Conservation (phyloP, 140 eudicot species). For the Senecio squalidus region DNA sequence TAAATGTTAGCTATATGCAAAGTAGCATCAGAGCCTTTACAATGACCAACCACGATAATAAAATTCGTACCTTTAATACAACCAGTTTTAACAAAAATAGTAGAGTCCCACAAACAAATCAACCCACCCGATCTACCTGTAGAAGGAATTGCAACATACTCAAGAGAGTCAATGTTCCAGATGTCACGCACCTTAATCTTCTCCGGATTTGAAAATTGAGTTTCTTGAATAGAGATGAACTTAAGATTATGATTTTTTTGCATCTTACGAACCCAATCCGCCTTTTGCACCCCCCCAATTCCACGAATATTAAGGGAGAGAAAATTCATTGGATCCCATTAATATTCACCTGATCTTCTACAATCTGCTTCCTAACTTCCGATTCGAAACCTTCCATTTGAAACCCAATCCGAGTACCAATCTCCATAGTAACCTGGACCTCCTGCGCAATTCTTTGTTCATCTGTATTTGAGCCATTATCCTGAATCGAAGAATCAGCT, state of each 20-base stretch:
- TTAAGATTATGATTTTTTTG: background rate
- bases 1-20: background rate
- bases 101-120: background rate
- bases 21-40: background rate
- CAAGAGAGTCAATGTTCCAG: background rate
- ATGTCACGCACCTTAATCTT: background rate
- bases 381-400: background rate
- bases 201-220: background rate
- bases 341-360: background rate
- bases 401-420: background rate
- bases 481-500: background rate
- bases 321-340: background rate
- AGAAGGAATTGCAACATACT: background rate
- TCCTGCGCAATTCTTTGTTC: background rate
- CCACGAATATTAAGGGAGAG: background rate
- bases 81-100: background rate
- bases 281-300: background rate
- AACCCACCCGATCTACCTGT: background rate
- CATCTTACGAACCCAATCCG: background rate
- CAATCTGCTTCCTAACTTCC: background rate
- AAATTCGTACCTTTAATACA: background rate
- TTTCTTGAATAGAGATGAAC: background rate
- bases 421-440: background rate
- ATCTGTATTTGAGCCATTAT: background rate
- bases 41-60: background rate